Evolutionary conservation across 2,329 filamentous ascomycete genomes (phyloP), one percentile per base, ranked within the genome.

Genomic region (Verticillium nubilum): DNA sequence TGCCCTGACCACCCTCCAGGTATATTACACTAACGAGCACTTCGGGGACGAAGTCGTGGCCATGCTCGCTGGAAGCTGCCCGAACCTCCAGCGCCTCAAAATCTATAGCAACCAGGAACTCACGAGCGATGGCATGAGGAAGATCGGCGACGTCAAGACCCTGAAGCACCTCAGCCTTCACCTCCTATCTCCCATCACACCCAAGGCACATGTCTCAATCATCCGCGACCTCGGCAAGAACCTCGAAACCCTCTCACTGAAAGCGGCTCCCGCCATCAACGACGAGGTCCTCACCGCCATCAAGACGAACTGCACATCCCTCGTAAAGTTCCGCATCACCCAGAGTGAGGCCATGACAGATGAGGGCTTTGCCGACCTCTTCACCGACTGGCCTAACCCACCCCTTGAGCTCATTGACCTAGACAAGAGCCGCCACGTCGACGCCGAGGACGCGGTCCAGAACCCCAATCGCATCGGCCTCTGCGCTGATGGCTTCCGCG

Each of bases 21-120:
- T 97, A 2, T 92, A 92, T 68, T 92, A 89, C 74, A 89, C 95
- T 0, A 92, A 97, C 71, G 88, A 83, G 57, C 87, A 93, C 31
- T 89, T 98, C 64, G 86, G 87, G 47, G 88, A 97, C 61, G 82
- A 89, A 7, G 85, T 85, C 1, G 76, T 95, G 1, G 70, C 78
- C 15, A 72, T 81, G n/a, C 77, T 97, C 61, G 79, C 81, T 26
- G 76, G 80, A 6, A 75, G 82, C 61, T 94, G 91, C 65, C 86
- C 87, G 0, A 82, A 86, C 25, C 78, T 98, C 15, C 80, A 79
- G 54, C 87, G 90, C 3, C 78, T 98, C 57, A 97, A 97, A 73
- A 78, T 97, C 35, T 86, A 86, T 66, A 85, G 92, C 68, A 96
- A 95, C 72, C 90, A 92, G 68, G 84, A 87, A 63, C 77, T 95